Evolutionary conservation across 140 eudicot genomes (phyloP), one percentile per base, ranked within the genome.

Genomic region (Anethum foeniculum): DNA sequence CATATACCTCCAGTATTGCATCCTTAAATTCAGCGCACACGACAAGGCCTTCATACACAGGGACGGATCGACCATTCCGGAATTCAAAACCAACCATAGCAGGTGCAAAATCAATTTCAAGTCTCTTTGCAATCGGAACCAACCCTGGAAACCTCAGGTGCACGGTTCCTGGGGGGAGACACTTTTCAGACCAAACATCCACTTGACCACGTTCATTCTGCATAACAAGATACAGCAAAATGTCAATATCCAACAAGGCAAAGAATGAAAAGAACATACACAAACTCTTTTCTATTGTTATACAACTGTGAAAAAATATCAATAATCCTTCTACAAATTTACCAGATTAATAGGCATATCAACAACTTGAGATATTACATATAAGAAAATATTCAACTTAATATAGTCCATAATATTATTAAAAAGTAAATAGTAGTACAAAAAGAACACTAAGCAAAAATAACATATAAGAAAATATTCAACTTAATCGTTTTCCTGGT

Each of bases 31-130:
- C 98, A 4, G 91, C 43, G 77, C 98, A 94, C 73, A 94, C 97
- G 71, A 94, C 98, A 75, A 94, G 85, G 77, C 98, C 97, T 75
- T 94, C 94, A 85, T 79, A 92, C 28, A 89, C 76, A 79, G 98
- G 98, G 78, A 86, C 1, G 32, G 93, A 88, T 0, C 94, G 93
- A n/a, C 97, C 97, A 81, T 88, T 92, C 75, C 90, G 88, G 86
- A 94, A 92, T 11, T 94, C 98, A 86, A 94, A 94, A 72, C 98
- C 98, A 82, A 94, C 96, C 98, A 94, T 94, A 25, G 98, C 98
- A 85, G 94, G 93, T 64, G 98, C 97, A 79, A 34, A 94, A 86
- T 94, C 93, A 32, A 94, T 85, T 77, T 77, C 85, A 80, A 92
- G 86, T 82, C 89, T 94, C 79, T 92, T 88, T 5, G 96, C 98